Base-by-base conservation (phyloP, 2,329 filamentous ascomycete genomes). In the Myriosclerotinia duriaeana region DNA sequence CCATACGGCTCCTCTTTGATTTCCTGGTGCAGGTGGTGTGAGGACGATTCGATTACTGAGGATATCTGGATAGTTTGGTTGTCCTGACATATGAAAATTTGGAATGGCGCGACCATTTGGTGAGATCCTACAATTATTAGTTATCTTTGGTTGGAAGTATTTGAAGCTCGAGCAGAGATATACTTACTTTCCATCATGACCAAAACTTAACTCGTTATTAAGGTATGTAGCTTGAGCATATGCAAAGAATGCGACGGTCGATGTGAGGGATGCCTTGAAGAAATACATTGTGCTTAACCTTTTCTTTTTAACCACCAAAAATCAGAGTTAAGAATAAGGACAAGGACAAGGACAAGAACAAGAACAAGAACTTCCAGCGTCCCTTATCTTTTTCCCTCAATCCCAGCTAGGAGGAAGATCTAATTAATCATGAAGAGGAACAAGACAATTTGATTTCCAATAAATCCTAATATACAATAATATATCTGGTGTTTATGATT, bases 1-100 rank as follows among this genome's bases (percentile, higher is more conserved):
- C 94, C 95, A 99, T 72, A 95, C 77, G 60, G 91, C 89, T 68
- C 92, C 91, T 76, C 93, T 87, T 75, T 91, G 88, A 79, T 93
- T 93, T 65, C 95, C 95, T 7, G 93, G 92, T 59, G 88, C 88
- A 17, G 93, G 89, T 14, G 95, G 94, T 1, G 95, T 99, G 66
- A 99, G 85, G 76, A 99, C 90, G 68, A 98, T 77, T 77, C 93
- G 92, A 82, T 98, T 94, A 71, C 93, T 96, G 68, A 97, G 86
- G 68, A 89, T 78, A 74, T 89, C 85, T 71, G 87, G 86, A 46
- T 78, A 72, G 69, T 80, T 76, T 38, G 86, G 85, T 54, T 80
- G 80, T 60, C 75, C 75, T n/a, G 68, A 63, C 40, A 77, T 53
- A 52, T 76, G 69, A 65, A 72, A 77, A 55, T 75, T 72, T 22